Conservation (phyloP, 345 rosid species). For the Eucalyptus melliodora region DNA sequence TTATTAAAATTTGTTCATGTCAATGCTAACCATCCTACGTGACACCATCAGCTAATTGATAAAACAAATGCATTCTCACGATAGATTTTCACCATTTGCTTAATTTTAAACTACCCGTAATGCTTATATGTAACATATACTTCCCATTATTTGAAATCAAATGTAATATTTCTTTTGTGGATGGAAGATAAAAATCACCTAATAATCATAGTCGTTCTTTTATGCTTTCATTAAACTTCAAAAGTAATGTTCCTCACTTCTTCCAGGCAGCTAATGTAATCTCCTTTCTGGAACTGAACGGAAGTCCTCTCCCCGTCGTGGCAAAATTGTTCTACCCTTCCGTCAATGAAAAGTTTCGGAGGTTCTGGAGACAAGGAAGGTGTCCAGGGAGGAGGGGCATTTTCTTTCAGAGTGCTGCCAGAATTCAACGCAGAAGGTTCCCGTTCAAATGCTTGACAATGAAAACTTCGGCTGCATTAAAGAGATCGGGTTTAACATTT, state of each 20-base stretch:
- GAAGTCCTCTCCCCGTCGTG: background rate
- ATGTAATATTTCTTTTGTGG: background rate
- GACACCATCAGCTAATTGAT: background rate
- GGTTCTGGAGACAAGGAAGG: background rate
- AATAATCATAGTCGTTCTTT: background rate
- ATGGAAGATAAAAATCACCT: background rate
- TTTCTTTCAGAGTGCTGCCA: background rate
- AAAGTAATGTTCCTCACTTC: background rate
- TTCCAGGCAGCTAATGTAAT: background rate
- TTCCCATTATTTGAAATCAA: background rate
- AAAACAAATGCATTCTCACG: background rate
- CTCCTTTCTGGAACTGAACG: background rate
- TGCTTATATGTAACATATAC: background rate
- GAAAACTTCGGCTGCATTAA: background rate
- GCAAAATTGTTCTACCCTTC: background rate
- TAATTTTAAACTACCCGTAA: background rate
- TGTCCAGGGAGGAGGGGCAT: background rate
- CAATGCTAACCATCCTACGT: fast-evolving
- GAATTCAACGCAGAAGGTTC: background rate
- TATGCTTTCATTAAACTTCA: background rate
- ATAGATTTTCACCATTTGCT: background rate
- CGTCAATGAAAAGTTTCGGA: background rate
- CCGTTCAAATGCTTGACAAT: background rate
- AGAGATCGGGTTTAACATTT: background rate
- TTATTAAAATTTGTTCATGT: too few species aligned